Conservation (phyloP, 1,139 yeast species). For the Diutina neorugosa region DNA sequence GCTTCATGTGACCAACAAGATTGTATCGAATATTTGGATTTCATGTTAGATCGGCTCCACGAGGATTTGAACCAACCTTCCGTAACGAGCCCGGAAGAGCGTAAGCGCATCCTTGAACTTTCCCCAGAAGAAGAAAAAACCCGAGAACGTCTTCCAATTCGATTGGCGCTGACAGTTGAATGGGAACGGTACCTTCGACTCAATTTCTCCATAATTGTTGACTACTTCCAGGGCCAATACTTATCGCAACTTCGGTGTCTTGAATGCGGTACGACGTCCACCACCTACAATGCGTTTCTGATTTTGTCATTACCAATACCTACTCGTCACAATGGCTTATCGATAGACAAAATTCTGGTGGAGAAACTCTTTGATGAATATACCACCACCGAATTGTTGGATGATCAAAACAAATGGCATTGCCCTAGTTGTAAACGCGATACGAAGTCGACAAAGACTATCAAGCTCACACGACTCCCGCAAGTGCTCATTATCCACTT, state of each 20-base stretch:
- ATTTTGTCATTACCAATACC: conserved; percentile 71
- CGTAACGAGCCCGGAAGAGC: conserved; percentile 19
- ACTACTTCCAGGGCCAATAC: conserved; percentile 84
- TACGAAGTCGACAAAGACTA: conserved; percentile 55
- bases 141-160: conserved; percentile 63
- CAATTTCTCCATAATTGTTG: conserved; percentile 77
- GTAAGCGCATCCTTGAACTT: conserved; percentile 33
- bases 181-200: conserved; percentile 88
- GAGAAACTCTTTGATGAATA: conserved; percentile 62
- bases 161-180: conserved; percentile 83
- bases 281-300: conserved; percentile 77
- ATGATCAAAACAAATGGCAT: conserved; percentile 78
- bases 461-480: conserved; percentile 64
- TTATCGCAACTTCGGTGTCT: conserved; percentile 69
- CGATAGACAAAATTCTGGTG: conserved; percentile 24
- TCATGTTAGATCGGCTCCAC: conserved; percentile 73
- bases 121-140: conserved; percentile 66
- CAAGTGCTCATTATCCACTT: conserved; percentile 61
- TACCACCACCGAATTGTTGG: conserved; percentile 55
- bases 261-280: conserved; percentile 67
- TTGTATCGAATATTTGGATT: conserved; percentile 81
- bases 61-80: conserved; percentile 70
- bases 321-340: conserved; percentile 13
- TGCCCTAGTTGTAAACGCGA: conserved; percentile 71
- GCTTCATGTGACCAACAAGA: conserved; percentile 83